These are phyloP conservation scores for Cyclospora cayetanensis DNA, from an alignment of 169 alveolate genomes.

Conservation along the genomic window DNA sequence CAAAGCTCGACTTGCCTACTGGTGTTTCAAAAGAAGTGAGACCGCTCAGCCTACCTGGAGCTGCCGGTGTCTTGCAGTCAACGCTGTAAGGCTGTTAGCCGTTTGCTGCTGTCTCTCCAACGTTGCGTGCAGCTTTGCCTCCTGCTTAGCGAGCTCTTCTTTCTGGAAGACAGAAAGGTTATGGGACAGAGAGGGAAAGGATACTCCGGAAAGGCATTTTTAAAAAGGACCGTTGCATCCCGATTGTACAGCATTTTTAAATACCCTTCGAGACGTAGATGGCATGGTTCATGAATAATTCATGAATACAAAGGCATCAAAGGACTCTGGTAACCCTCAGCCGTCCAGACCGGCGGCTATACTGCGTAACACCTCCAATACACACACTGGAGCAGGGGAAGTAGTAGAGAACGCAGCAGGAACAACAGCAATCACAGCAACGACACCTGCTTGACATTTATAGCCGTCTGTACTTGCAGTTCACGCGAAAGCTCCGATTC, in stretches of 20 bases:
- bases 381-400: neutral
- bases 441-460: constrained; percentile 18
- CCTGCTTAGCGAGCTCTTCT: neutral
- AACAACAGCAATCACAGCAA: neutral
- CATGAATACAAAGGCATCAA: too few relatives aligned
- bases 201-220: too few relatives aligned
- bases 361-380: neutral
- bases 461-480: constrained; percentile 15
- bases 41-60: constrained; percentile 11
- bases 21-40: too few relatives aligned
- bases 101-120: constrained; percentile 27
- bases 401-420: neutral
- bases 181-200: too few relatives aligned
- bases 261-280: too few relatives aligned
- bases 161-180: neutral
- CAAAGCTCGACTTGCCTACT: neutral
- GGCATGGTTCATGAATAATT: too few relatives aligned
- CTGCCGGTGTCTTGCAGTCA: neutral
- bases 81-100: neutral
- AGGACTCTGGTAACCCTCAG: too few relatives aligned
- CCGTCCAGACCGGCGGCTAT: too few relatives aligned
- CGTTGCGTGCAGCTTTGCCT: neutral
- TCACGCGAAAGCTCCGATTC: neutral
- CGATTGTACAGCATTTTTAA: too few relatives aligned
- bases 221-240: too few relatives aligned